phyloP scores from a whole-genome alignment of 1,284 basidiomycete genomes.

The Cutaneotrichosporon cutaneum region DNA sequence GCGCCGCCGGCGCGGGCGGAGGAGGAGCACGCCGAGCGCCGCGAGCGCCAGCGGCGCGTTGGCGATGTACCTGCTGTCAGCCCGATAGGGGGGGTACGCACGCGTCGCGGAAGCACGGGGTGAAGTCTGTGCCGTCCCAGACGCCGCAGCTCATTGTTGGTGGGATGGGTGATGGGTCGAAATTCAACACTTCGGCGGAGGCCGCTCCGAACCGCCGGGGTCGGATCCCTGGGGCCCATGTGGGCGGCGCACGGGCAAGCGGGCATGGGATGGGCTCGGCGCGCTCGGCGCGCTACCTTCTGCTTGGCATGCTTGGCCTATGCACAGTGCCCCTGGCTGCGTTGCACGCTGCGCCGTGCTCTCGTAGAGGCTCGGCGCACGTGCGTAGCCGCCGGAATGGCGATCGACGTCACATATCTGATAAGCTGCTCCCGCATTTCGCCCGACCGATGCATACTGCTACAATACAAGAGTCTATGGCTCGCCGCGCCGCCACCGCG shows the following conservation, averaged over 20 bases:
- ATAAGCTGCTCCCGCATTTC: too few species aligned
- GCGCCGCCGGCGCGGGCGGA: neutral
- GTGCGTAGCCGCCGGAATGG: too few species aligned
- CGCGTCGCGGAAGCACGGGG: conserved; percentile 47
- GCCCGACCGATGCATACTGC: too few species aligned
- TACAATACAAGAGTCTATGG: conserved; percentile 1
- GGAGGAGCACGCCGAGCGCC: conserved; percentile 25
- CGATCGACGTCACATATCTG: too few species aligned
- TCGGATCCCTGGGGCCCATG: neutral
- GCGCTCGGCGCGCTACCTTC: too few species aligned
- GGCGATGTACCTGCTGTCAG: conserved; percentile 32
- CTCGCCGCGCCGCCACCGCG: conserved; percentile 16
- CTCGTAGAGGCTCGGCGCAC: too few species aligned
- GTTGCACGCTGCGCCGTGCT: too few species aligned
- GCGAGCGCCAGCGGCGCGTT: conserved; percentile 43
- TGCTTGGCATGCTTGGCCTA: too few species aligned
- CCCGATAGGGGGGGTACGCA: conserved; percentile 27
- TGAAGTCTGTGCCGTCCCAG: conserved; percentile 55
- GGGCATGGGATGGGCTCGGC: too few species aligned
- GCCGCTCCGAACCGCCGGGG: neutral
- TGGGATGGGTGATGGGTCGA: neutral
- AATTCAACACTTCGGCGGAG: conserved; percentile 1
- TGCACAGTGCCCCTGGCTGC: too few species aligned
- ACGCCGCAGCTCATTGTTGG: conserved; percentile 17
- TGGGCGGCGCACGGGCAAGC: neutral